These are phyloP conservation scores for Penicillium frequentans DNA, from an alignment of 2,329 filamentous ascomycete species.

Conservation along the genomic window DNA sequence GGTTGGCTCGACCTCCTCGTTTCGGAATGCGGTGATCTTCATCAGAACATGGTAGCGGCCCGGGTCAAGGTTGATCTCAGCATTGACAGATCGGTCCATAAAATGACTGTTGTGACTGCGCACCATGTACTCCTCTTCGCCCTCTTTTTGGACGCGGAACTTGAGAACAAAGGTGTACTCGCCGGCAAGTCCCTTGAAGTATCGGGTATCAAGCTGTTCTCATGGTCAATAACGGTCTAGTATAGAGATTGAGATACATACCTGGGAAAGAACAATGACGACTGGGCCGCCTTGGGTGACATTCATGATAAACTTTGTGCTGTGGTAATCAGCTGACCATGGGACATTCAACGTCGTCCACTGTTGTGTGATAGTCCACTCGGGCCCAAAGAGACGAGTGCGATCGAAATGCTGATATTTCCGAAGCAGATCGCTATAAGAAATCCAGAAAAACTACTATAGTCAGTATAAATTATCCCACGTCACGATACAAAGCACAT, in stretches of 20 bases:
- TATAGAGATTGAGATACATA: slow-evolving; percentile 12
- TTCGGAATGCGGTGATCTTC: slow-evolving; percentile 69
- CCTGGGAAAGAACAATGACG: slow-evolving; percentile 60
- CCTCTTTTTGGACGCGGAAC: slow-evolving; percentile 60
- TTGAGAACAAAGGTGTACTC: slow-evolving; percentile 59
- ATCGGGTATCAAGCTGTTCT: slow-evolving; percentile 57
- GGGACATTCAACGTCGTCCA: slow-evolving; percentile 62
- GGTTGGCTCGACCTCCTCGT: slow-evolving; percentile 51
- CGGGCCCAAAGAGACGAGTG: slow-evolving; percentile 60
- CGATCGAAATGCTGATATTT: slow-evolving; percentile 62
- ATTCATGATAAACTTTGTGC: slow-evolving; percentile 59
- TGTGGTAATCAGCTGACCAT: slow-evolving; percentile 62
- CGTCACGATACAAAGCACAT: slow-evolving; percentile 1
- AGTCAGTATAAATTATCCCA: slow-evolving; percentile 1
- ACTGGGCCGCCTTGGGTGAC: slow-evolving; percentile 54
- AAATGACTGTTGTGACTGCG: slow-evolving; percentile 56
- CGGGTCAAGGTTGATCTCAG: slow-evolving; percentile 71
- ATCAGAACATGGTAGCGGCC: slow-evolving; percentile 75
- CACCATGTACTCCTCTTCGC: slow-evolving; percentile 61
- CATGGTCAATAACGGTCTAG: slow-evolving; percentile 9
- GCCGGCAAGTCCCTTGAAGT: slow-evolving; percentile 58
- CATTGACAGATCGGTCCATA: slow-evolving; percentile 73
- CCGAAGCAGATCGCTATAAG: slow-evolving; percentile 58
- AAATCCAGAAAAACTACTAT: slow-evolving; percentile 58
- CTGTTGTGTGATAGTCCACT: slow-evolving; percentile 61